Base-by-base conservation (phyloP, 805 yeast genomes). In the Wickerhamiella kurtzmanii region DNA sequence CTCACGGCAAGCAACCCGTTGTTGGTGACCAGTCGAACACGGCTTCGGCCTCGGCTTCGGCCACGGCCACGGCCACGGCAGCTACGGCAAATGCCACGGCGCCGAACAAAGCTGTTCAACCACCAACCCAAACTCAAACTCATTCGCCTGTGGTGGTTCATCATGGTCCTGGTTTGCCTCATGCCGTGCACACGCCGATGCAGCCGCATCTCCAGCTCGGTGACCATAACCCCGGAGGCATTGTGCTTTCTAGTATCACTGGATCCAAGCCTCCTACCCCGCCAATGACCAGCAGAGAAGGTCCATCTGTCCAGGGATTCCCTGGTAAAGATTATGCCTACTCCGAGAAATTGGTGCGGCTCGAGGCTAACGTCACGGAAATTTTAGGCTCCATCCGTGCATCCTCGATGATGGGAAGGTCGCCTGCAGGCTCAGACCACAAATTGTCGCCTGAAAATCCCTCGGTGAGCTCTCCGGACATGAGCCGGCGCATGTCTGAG, bases 291-390 rank as follows among this genome's bases (percentile, higher is more conserved):
- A 25, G 32, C 32, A 25, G 32, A 11, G 32, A 25, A 11, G 32
- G 32, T 11, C 32, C 32, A 6, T 25, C 32, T 25, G 32, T 6
- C 32, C 6, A 6, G 32, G 32, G 32, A 25, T n/a, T n/a, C n/a
- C n/a, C n/a, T n/a, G n/a, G n/a, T n/a, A 25, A 25, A 25, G 32
- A 25, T 6, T 25, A 25, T 11, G 32, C 6, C 11, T 25, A 25
- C 32, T 25, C 32, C 9, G 38, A 36, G 6, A 36, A 18, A 17
- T 15, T 36, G 5, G 19, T 16, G 19, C 17, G 38, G n/a, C 41
- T 38, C 8, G 41, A 38, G 22, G 41, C 41, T 6, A 38, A 38
- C n/a, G 25, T 38, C 5, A 15, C 41, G 22, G 41, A 38, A 25
- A 38, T 38, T 25, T n/a, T 38, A 5, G 41, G 25, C 15, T 13